These are phyloP conservation scores for Senna siamea DNA, from an alignment of 306 rosid species.

Conservation along the genomic window DNA sequence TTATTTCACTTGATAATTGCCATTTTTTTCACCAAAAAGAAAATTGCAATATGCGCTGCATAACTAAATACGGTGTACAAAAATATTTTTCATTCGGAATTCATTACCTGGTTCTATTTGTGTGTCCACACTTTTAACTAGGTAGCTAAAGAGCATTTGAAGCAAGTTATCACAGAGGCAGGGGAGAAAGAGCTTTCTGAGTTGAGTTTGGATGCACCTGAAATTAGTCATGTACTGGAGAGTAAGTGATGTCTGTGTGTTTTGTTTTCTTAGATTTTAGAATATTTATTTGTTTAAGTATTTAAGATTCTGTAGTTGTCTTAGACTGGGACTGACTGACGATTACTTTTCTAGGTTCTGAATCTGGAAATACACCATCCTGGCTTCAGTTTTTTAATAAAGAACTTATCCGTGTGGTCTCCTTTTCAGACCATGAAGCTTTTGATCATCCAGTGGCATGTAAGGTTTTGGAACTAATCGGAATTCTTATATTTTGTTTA, in stretches of 20 bases:
- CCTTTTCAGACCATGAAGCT: constrained; percentile 98
- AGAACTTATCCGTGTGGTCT: constrained; percentile 71
- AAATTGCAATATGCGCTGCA: background rate
- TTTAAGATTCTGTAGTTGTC: constrained; percentile 32
- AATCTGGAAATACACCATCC: constrained; percentile 64
- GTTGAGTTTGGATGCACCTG: constrained; percentile 54
- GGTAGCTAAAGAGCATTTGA: constrained; percentile 81
- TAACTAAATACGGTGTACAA: background rate
- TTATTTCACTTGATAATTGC: background rate
- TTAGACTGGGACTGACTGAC: constrained; percentile 33
- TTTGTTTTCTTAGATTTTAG: background rate
- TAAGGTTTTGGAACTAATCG: constrained; percentile 54
- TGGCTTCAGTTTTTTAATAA: constrained; percentile 91
- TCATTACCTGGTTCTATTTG: constrained; percentile 29
- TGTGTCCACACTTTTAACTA: constrained; percentile 44
- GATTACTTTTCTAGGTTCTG: constrained; percentile 62
- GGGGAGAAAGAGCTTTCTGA: constrained; percentile 70
- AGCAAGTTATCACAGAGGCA: constrained; percentile 72
- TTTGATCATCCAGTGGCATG: constrained; percentile 99
- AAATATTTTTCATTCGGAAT: constrained; percentile 2
- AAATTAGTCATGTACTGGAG: constrained; percentile 39
- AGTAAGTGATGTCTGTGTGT: constrained; percentile 59
- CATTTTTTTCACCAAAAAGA: background rate
- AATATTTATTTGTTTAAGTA: background rate
- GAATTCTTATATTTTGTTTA: constrained; percentile 17